Conservation (phyloP, 2,329 filamentous ascomycete species). For the Curvularia eragrostidis region DNA sequence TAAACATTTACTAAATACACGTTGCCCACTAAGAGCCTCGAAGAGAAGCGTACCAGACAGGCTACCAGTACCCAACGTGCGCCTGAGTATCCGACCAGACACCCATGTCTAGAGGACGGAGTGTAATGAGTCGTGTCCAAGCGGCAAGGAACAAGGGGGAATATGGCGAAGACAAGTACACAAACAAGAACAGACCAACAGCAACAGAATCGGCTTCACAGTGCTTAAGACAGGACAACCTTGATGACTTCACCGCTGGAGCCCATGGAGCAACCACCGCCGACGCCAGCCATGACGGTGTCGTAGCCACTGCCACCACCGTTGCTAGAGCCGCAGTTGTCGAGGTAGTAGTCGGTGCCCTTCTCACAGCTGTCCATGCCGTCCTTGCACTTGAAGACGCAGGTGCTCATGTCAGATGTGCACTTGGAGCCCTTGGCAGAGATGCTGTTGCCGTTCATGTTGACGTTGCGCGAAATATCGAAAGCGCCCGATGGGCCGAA, state of each 20-base stretch:
- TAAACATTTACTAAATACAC: conserved; percentile 41
- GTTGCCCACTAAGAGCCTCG: conserved; percentile 26
- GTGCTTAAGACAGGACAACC: conserved; percentile 33
- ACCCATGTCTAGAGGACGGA: conserved; percentile 8
- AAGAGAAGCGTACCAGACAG: conserved; percentile 23
- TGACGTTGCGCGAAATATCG: conserved; percentile 55
- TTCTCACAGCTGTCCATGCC: conserved; percentile 42
- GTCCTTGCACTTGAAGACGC: conserved; percentile 54
- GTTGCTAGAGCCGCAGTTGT: conserved; percentile 42
- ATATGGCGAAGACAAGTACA: conserved; percentile 30
- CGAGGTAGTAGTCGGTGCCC: conserved; percentile 49
- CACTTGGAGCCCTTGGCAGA: conserved; percentile 51
- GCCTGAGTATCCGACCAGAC: conserved; percentile 29
- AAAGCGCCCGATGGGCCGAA: conserved; percentile 50
- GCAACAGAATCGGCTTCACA: conserved; percentile 17
- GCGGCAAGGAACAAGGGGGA: conserved; percentile 24
- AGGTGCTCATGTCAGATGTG: conserved; percentile 51
- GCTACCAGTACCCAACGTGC: conserved; percentile 24
- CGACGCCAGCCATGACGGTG: conserved; percentile 31
- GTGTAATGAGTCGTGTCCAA: conserved; percentile 27
- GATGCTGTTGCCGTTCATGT: conserved; percentile 54
- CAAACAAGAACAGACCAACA: conserved; percentile 18
- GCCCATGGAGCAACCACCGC: conserved; percentile 45
- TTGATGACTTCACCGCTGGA: conserved; percentile 35
- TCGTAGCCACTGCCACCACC: conserved; percentile 43